These are phyloP conservation scores for Stentor coeruleus DNA, from an alignment of 73 alveolate species.

Conservation along the genomic window DNA sequence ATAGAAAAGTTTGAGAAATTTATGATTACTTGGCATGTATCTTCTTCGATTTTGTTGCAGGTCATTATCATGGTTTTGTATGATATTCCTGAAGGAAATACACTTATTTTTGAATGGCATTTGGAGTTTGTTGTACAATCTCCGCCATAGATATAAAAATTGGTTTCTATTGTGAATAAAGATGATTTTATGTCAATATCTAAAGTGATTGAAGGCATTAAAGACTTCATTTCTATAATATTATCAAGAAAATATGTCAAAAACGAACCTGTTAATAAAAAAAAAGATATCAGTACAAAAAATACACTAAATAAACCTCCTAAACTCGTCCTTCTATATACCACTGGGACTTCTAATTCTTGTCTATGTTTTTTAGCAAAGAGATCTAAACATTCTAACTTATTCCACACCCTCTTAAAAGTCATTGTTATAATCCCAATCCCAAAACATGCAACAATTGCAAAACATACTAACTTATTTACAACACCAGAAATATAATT, in stretches of 20 bases:
- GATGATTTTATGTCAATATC: not conserved
- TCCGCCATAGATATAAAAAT: slow-evolving; percentile 16
- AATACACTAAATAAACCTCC: not conserved
- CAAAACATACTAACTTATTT: not conserved
- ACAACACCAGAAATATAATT: not conserved
- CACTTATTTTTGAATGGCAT: not conserved
- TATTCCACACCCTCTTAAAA: not conserved
- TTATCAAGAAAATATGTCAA: not conserved
- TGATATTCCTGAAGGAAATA: not conserved
- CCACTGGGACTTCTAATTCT: not conserved
- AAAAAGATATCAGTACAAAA: not conserved
- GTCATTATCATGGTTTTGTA: not conserved
- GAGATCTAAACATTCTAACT: not conserved
- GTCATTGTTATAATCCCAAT: not conserved
- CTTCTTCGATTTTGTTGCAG: not conserved
- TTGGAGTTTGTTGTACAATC: not conserved
- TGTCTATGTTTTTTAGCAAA: not conserved
- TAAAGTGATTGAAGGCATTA: not conserved
- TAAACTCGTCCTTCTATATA: not conserved
- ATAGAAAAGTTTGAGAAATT: not conserved
- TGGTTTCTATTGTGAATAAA: not conserved
- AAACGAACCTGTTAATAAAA: not conserved
- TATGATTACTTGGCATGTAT: not conserved
- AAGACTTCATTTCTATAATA: not conserved
- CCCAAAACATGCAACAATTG: not conserved